These are phyloP conservation scores for Marasmius tenuissimus DNA, from an alignment of 1,284 basidiomycete genomes.

Conservation along the genomic window DNA sequence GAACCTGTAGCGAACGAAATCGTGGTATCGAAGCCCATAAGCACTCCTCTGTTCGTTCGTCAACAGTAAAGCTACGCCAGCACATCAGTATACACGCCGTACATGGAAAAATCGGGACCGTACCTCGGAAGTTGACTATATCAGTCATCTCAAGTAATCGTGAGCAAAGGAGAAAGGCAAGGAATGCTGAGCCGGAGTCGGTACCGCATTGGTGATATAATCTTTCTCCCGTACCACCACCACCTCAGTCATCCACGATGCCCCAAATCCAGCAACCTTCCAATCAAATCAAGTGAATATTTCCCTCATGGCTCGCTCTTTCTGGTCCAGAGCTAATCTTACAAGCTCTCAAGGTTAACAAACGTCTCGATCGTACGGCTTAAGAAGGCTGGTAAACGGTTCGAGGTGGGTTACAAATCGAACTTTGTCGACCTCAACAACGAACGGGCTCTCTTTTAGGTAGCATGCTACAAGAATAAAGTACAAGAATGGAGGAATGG, in stretches of 20 bases:
- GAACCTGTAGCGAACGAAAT: slow-evolving; percentile 82
- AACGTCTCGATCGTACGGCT: slow-evolving; percentile 96
- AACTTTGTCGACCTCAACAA: background rate
- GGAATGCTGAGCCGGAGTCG: no score
- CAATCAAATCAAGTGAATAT: slow-evolving; percentile 77
- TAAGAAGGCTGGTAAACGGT: slow-evolving; percentile 96
- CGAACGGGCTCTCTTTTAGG: slow-evolving; percentile 42
- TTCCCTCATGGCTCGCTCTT: background rate
- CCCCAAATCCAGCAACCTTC: slow-evolving; percentile 77
- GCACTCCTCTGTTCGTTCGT: slow-evolving; percentile 88
- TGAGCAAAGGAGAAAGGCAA: background rate
- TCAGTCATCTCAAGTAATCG: background rate
- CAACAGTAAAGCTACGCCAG: slow-evolving; percentile 68
- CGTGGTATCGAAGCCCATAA: slow-evolving; percentile 89
- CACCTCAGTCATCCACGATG: slow-evolving; percentile 27
- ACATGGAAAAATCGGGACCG: slow-evolving; percentile 6
- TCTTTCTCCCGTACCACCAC: slow-evolving; percentile 5
- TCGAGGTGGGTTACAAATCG: slow-evolving; percentile 51
- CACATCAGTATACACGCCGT: slow-evolving; percentile 1
- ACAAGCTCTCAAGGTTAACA: slow-evolving; percentile 64
- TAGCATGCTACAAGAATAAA: slow-evolving; percentile 99
- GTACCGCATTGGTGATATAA: background rate
- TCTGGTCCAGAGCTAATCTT: slow-evolving; percentile 13
- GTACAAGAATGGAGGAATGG: slow-evolving; percentile 95
- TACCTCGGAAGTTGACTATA: slow-evolving; percentile 33